phyloP scores from a whole-genome alignment of 2,329 filamentous ascomycete genomes.

The Pseudogymnoascus sp. region DNA sequence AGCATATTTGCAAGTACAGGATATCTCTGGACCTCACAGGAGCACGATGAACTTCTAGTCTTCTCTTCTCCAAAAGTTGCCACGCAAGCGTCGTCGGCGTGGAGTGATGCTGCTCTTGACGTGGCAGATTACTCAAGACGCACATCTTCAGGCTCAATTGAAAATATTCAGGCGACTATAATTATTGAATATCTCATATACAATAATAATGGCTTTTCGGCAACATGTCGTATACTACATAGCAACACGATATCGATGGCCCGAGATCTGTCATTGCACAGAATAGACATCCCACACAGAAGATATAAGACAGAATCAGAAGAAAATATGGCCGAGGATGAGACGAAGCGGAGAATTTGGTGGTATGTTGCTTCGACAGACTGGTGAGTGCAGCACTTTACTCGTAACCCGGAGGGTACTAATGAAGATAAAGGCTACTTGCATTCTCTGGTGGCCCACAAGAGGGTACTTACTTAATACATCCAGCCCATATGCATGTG shows the following conservation, averaged over 20 bases:
- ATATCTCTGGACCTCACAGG: neutral
- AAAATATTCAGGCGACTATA: constrained; percentile 31
- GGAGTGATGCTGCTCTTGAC: constrained; percentile 28
- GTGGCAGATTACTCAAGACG: constrained; percentile 28
- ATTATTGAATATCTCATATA: constrained; percentile 29
- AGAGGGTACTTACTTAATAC: constrained; percentile 31
- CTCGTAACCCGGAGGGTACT: constrained; percentile 12
- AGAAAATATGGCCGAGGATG: constrained; percentile 25
- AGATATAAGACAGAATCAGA: constrained; percentile 14
- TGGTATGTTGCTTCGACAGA: constrained; percentile 34
- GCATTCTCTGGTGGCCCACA: constrained; percentile 29
- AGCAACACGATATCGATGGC: constrained; percentile 25
- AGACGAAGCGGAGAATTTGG: constrained; percentile 33
- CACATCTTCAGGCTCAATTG: constrained; percentile 24
- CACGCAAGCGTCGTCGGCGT: constrained; percentile 23
- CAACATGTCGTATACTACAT: constrained; percentile 28
- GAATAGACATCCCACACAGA: constrained; percentile 19
- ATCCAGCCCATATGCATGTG: constrained; percentile 32
- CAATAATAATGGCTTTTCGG: constrained; percentile 30
- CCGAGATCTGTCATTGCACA: constrained; percentile 17
- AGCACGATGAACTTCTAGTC: neutral
- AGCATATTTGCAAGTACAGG: constrained; percentile 3
- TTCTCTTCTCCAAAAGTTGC: constrained; percentile 19
- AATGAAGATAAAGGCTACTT: constrained; percentile 24
- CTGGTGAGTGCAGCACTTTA: constrained; percentile 23